phyloP scores from a whole-genome alignment of 2,329 filamentous ascomycete genomes.

The Alternaria triticina region DNA sequence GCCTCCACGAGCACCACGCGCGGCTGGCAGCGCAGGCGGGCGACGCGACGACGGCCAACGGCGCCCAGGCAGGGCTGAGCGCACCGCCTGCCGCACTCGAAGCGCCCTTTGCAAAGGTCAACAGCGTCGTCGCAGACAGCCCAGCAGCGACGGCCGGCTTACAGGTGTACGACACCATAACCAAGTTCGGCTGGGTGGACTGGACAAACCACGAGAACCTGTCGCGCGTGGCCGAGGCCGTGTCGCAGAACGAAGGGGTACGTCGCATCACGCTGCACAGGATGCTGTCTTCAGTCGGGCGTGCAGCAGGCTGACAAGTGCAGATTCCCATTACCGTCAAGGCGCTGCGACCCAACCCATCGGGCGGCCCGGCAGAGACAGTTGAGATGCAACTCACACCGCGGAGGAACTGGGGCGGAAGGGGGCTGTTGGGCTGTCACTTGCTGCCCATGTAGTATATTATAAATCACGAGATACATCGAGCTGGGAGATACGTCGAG shows the following conservation, averaged over 20 bases:
- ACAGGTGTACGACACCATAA: conserved; percentile 78
- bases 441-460: conserved; percentile 72
- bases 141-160: conserved; percentile 85
- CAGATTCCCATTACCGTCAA: conserved; percentile 76
- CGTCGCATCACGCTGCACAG: conserved; percentile 48
- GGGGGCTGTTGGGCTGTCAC: conserved; percentile 89
- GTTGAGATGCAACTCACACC: conserved; percentile 77
- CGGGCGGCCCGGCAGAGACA: conserved; percentile 52
- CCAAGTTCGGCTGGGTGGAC: conserved; percentile 84
- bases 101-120: conserved; percentile 85
- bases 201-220: conserved; percentile 85
- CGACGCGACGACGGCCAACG: conserved; percentile 42
- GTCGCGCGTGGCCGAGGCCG: conserved; percentile 83
- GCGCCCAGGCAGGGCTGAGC: conserved; percentile 29
- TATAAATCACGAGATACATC: not conserved
- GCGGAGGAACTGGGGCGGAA: conserved; percentile 83
- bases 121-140: conserved; percentile 77
- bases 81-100: conserved; percentile 52
- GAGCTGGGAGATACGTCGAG: not conserved
- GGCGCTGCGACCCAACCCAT: conserved; percentile 56
- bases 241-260: conserved; percentile 89
- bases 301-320: conserved; percentile 29
- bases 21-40: conserved; percentile 58
- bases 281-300: not conserved
- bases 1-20: conserved; percentile 91